These are phyloP conservation scores for Cutaneotrichosporon cavernicola DNA, from an alignment of 1,284 basidiomycete genomes.

Conservation along the genomic window DNA sequence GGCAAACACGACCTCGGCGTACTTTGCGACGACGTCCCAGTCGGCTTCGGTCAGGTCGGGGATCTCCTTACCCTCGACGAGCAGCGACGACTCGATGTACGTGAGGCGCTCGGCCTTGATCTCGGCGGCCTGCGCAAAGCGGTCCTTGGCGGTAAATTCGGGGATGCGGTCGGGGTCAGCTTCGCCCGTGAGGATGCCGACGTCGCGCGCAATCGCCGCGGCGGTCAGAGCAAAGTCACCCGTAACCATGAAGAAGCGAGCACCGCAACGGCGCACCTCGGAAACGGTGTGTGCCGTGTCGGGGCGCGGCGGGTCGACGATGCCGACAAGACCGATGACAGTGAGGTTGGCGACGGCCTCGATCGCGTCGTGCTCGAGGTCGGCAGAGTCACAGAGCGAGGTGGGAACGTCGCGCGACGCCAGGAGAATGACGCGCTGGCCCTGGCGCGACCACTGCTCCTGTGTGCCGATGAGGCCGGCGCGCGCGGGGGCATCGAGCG, in stretches of 20 bases:
- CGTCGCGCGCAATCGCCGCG: slow-evolving; percentile 62
- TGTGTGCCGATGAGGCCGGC: slow-evolving; percentile 54
- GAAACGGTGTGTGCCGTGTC: slow-evolving; percentile 62
- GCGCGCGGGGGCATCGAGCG: slow-evolving; percentile 47
- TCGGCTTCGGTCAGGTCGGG: slow-evolving; percentile 21
- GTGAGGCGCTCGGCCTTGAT: no score
- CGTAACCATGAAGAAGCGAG: slow-evolving; percentile 69
- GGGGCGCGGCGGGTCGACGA: slow-evolving; percentile 64
- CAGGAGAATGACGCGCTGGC: slow-evolving; percentile 62
- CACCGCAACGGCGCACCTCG: slow-evolving; percentile 61
- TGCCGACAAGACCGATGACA: slow-evolving; percentile 63
- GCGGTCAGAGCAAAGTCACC: slow-evolving; percentile 59
- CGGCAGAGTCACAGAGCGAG: no score
- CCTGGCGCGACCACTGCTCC: slow-evolving; percentile 60
- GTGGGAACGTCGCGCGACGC: slow-evolving; percentile 49
- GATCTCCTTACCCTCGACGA: slow-evolving; percentile 59
- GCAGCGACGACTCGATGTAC: slow-evolving; percentile 21
- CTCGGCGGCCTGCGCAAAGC: slow-evolving; percentile 20
- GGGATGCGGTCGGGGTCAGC: slow-evolving; percentile 46
- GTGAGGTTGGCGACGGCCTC: slow-evolving; percentile 57
- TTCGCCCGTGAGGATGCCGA: slow-evolving; percentile 60
- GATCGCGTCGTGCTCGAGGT: slow-evolving; percentile 29
- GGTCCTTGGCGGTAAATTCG: slow-evolving; percentile 22
- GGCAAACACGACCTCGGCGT: slow-evolving; percentile 70
- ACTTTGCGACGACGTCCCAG: slow-evolving; percentile 33